Evolutionary conservation across 1,139 yeast species (phyloP), one percentile per base, ranked within the genome.

Genomic region (Kazachstania sp.): DNA sequence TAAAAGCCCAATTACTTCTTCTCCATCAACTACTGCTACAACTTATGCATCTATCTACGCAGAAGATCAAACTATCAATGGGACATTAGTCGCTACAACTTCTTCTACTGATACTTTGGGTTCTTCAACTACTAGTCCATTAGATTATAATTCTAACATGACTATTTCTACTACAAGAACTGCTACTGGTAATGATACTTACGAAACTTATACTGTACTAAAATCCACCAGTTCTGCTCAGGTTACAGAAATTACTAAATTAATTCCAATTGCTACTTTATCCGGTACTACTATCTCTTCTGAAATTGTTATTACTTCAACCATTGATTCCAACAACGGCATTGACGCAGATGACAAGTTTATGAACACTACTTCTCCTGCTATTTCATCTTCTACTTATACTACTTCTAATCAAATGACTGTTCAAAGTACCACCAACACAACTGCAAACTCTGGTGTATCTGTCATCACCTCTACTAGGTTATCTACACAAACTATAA

Each of bases 171-270:
- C 39, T 20, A 18, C 31, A 20, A 20, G 13, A 20, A 6, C 34
- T 2, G n/a, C 38, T n/a, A 5, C 41, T 32, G 20, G 35, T 6
- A 48, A 43, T 37, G 49, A 45, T n/a, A 35, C 45, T 19, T 44
- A 30, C 37, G 39, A 37, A 23, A 44, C 46, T 3, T 44, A 37
- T 13, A 45, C 48, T 13, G 46, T 43, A 28, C 41, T 41, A 16
- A 39, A 52, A 7, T 39, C 42, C 5, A 52, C 55, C 9, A 46
- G 48, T 12, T 42, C 50, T 9, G 53, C 49, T 3, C 26, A 48
- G n/a, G 43, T 48, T n/a, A 50, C 54, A 15, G 46, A 46, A 39
- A 41, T 45, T 19, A 53, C 53, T 11, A 47, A 49, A 12, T 52
- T 42, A 29, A 20, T 49, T 28, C 46, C 51, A n/a, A 40, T 48